Conservation (phyloP, 2,329 filamentous ascomycete species). For the Ramularia endophylla region DNA sequence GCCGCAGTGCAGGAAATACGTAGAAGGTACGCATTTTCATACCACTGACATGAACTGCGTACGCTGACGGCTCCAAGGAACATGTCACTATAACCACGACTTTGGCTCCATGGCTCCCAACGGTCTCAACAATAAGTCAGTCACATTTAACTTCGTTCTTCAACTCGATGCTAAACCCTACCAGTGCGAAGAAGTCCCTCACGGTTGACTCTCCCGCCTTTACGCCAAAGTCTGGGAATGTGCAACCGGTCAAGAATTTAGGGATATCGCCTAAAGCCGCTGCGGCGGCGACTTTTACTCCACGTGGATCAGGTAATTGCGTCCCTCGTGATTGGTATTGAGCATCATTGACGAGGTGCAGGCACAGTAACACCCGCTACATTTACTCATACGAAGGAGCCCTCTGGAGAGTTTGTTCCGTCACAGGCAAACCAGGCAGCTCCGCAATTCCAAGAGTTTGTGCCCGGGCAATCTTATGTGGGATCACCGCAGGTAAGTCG, state of each 20-base stretch:
- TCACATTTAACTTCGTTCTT: constrained; percentile 1
- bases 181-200: constrained; percentile 60
- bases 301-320: constrained; percentile 44
- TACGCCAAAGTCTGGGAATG: constrained; percentile 43
- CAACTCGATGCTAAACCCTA: constrained; percentile 7
- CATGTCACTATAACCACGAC: constrained; percentile 31
- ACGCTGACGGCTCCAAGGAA: constrained; percentile 21
- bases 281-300: constrained; percentile 82
- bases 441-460: constrained; percentile 47
- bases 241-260: constrained; percentile 56
- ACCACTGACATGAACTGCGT: neutral
- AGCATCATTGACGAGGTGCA: constrained; percentile 19
- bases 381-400: constrained; percentile 39
- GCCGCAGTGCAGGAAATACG: constrained; percentile 29
- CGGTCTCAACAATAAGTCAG: constrained; percentile 23
- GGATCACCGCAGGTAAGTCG: constrained; percentile 39
- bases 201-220: constrained; percentile 98
- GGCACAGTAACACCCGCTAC: constrained; percentile 37
- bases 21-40: constrained; percentile 23
- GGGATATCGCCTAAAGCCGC: constrained; percentile 84
- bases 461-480: constrained; percentile 50
- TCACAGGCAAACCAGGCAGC: constrained; percentile 33
- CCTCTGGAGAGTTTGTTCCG: constrained; percentile 38
- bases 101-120: constrained; percentile 24
- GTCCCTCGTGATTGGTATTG: neutral